Evolutionary conservation across 352 stramenopile genomes (phyloP), one percentile per base, ranked within the genome.

Genomic region (Pilasporangium apinafurcum): DNA sequence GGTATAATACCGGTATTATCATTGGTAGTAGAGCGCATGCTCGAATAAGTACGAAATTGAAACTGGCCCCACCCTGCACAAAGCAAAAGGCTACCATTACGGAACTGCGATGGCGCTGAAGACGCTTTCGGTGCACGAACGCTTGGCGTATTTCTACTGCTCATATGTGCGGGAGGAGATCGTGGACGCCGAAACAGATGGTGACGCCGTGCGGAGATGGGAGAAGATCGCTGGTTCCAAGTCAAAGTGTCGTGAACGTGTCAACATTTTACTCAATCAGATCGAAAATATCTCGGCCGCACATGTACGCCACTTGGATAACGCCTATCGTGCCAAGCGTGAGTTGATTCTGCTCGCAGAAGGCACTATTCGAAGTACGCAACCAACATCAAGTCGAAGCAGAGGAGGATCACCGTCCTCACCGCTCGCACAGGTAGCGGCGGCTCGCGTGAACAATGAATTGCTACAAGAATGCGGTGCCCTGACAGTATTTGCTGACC

Each of bases 81-180:
- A 20, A 30, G 21, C 22, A 25, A 13, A 38, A 41, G 32, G 26
- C 28, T 16, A 16, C 12, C 37, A 7, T 3, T 18, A 29, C 21
- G 37, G 24, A 24, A 48, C 37, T 22, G 24, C 13, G 35, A 20
- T 12, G 13, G 7, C 36, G 49, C 63, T 75, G 27, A 50, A 54
- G 48, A 32, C 33, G 56, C 57, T 83, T 37, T 82, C 73, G 37
- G 64, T 83, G 37, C 61, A 86, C n/a, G 76, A 86, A 61, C 84
- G 83, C 37, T 66, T 89, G 8, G 62, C 76, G 31, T 80, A 65
- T 37, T 89, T 89, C 43, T 89, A 85, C 48, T 83, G 76, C 53
- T 60, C 54, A 13, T 89, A 86, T 51, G 65, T 86, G 42, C 69
- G 62, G 26, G 76, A 89, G 44, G 73, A 86, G 48, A 22, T 40